Evolutionary conservation across 2,329 filamentous ascomycete genomes (phyloP).

Genomic region (Cephalotrichum gorgonifer): DNA sequence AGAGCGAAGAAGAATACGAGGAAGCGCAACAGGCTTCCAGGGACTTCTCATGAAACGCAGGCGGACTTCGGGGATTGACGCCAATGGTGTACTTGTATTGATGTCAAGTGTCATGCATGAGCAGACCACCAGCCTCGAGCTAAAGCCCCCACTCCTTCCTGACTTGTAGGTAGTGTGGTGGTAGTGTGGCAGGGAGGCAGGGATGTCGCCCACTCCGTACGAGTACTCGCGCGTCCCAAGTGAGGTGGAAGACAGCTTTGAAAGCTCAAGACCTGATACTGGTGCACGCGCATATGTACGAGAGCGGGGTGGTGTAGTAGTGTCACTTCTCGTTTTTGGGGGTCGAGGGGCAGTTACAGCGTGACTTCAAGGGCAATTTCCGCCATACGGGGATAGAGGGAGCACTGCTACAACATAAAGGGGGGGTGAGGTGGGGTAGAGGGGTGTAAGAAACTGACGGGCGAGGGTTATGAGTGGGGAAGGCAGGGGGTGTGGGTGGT

Average conservation of each 20-base stretch:
- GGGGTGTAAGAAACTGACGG: not conserved
- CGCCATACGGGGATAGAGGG: not conserved
- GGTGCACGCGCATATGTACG: too few species aligned
- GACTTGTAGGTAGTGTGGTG: too few species aligned
- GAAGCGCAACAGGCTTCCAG: not conserved
- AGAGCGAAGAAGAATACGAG: not conserved
- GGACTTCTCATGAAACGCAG: constrained; percentile 2
- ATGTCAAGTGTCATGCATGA: constrained; percentile 4
- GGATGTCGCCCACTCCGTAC: not conserved
- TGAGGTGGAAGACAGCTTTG: too few species aligned
- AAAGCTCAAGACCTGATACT: too few species aligned
- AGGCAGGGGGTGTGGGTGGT: not conserved
- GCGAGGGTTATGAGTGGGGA: not conserved
- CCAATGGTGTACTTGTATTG: constrained; percentile 2
- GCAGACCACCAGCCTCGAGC: not conserved
- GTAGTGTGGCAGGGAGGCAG: too few species aligned
- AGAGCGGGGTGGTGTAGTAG: not conserved
- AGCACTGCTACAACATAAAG: too few species aligned
- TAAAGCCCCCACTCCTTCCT: not conserved
- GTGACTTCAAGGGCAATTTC: not conserved
- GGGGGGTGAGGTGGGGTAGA: not conserved
- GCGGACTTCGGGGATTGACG: not conserved
- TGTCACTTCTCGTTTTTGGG: not conserved
- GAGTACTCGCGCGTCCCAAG: too few species aligned
- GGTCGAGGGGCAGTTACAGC: not conserved